Evolutionary conservation across 495 filamentous ascomycete species (phyloP), one percentile per base, ranked within the genome.

Genomic region (Schizothecium vesticola): DNA sequence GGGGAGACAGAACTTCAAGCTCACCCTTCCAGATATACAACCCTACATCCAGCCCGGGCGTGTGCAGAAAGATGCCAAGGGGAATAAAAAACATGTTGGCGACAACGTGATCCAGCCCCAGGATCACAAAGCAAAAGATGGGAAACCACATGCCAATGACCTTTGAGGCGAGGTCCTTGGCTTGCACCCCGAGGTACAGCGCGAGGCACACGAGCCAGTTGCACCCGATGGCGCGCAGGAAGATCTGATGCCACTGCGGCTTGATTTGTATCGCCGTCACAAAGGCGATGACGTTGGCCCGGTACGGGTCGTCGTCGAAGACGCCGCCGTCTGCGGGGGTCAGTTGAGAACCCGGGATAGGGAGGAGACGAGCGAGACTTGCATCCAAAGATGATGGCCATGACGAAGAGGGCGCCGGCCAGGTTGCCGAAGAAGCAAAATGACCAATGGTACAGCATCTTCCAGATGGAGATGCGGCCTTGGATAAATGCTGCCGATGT

Each of bases 71-170:
- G 33, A 89, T 86, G 5, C 76, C 84, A 70, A 85, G 74, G 10
- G 87, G 86, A 29, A 89, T 84, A 69, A 88, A 87, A 36, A 86
- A 88, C 86, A 88, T 89, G 69, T 88, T 89, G 56, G 86, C 86
- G 28, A 89, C 84, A 58, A 88, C 86, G 76, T 89, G 87, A 56
- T 89, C 86, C 7, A 88, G 80, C 0, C 83, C 85, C 6, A 89
- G 77, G 6, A 79, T 82, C n/a, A 87, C 86, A 69, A 88, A 89
- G 11, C 82, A 83, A 65, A 87, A 86, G 21, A 85, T 85, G 0
- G 86, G 87, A 75, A 81, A 86, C 86, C 87, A 89, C 74, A 89
- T 88, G 19, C 84, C 83, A 24, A 84, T 76, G 9, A 89, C 78
- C 74, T 88, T 88, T 16, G 83, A 84, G 23, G 79, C 76, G 12